Evolutionary conservation across 306 rosid species (phyloP).

Genomic region (Citrullus colocynthis): DNA sequence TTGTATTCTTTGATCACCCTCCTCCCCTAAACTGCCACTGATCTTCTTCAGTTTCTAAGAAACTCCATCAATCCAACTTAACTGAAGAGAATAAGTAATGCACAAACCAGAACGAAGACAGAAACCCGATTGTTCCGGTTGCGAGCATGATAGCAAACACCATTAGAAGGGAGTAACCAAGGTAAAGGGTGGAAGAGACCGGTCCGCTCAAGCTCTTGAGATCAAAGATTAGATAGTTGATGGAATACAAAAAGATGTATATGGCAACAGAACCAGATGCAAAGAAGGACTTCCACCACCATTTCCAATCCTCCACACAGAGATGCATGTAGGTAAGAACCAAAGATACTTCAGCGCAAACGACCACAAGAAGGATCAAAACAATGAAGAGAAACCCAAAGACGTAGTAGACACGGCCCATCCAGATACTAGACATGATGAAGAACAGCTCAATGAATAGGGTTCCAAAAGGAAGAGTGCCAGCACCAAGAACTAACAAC

Average conservation of each 20-base stretch:
- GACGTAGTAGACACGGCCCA: constrained; percentile 66
- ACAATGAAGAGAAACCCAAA: constrained; percentile 55
- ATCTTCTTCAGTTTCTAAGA: neutral
- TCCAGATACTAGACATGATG: constrained; percentile 67
- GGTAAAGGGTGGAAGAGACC: constrained; percentile 53
- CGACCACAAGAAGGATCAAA: constrained; percentile 49
- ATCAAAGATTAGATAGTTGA: constrained; percentile 54
- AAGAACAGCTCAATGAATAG: constrained; percentile 64
- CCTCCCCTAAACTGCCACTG: constrained; percentile 7
- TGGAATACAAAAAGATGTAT: constrained; percentile 53
- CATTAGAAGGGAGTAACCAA: constrained; percentile 61
- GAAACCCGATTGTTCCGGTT: constrained; percentile 63
- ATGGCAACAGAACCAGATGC: constrained; percentile 64
- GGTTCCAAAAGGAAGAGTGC: constrained; percentile 65
- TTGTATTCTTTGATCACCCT: neutral
- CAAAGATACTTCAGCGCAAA: constrained; percentile 57
- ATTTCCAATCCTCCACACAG: constrained; percentile 68
- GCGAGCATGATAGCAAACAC: constrained; percentile 62
- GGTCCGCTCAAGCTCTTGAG: constrained; percentile 61
- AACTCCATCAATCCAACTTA: constrained; percentile 45
- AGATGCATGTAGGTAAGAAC: constrained; percentile 71
- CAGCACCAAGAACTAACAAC: constrained; percentile 59
- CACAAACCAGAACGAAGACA: constrained; percentile 71
- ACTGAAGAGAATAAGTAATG: constrained; percentile 60
- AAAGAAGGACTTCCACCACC: constrained; percentile 82